These are phyloP conservation scores for Hortaea werneckii DNA, from an alignment of 2,329 filamentous ascomycete genomes.

Conservation along the genomic window DNA sequence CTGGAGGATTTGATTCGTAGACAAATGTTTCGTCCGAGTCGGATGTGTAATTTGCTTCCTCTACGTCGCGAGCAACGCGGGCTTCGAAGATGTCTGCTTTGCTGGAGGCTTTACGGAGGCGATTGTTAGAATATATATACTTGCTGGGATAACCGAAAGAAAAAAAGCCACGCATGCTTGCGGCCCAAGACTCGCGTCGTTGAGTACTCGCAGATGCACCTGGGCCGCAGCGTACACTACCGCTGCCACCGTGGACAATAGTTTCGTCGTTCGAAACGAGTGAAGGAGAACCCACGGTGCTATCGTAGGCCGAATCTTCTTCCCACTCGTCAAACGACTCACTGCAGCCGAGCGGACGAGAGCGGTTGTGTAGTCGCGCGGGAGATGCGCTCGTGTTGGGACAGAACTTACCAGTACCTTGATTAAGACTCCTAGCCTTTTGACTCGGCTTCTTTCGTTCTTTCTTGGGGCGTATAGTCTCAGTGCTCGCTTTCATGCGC, in stretches of 20 bases:
- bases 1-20: slow-evolving; percentile 88
- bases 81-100: slow-evolving; percentile 98
- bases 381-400: not conserved
- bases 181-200: not conserved
- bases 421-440: slow-evolving; percentile 61
- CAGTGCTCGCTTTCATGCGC: slow-evolving; percentile 78
- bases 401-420: slow-evolving; percentile 59
- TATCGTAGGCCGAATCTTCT: not conserved
- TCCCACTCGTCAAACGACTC: slow-evolving; percentile 8
- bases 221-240: not conserved
- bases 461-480: slow-evolving; percentile 90
- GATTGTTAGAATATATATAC: slow-evolving; percentile 19
- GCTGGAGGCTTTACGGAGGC: slow-evolving; percentile 57
- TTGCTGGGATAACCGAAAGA: not conserved
- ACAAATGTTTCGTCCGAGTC: slow-evolving; percentile 98
- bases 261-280: not conserved
- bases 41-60: slow-evolving; percentile 79
- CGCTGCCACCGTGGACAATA: not conserved
- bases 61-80: slow-evolving; percentile 89
- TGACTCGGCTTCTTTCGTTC: slow-evolving; percentile 73
- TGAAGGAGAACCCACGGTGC: slow-evolving; percentile 1
- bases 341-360: slow-evolving; percentile 19
- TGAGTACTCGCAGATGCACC: not conserved
- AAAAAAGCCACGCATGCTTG: not conserved
- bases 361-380: slow-evolving; percentile 15